A percentile compares a stretch with the other conserved stretches of the same genome.
phyloP scores from a whole-genome alignment of 257 asterid genomes.

The Nicotiana tabacum region DNA sequence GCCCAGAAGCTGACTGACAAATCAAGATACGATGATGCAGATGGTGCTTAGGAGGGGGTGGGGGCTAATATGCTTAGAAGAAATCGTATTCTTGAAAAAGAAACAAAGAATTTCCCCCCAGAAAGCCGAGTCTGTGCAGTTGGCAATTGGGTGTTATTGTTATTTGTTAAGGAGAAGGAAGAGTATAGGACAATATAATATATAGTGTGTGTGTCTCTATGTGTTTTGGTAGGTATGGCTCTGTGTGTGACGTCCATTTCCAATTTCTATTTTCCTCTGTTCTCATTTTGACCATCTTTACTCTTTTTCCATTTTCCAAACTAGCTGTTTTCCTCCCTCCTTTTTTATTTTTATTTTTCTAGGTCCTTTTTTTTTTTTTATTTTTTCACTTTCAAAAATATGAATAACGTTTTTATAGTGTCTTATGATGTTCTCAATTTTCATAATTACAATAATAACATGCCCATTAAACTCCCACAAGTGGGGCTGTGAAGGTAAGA shows the following conservation, averaged over 20 bases:
- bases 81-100: slow-evolving; percentile 13
- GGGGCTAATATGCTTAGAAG: not conserved
- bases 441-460: too few species aligned
- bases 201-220: not conserved
- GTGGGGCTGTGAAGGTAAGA: too few species aligned
- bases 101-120: not conserved
- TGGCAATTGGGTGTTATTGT: slow-evolving; percentile 9
- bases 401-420: too few species aligned
- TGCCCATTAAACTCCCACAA: too few species aligned
- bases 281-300: not conserved
- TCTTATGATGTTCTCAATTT: too few species aligned
- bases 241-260: not conserved
- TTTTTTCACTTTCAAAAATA: too few species aligned
- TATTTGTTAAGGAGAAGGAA: not conserved
- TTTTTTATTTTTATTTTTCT: not conserved
- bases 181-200: not conserved
- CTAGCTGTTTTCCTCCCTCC: not conserved
- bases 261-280: not conserved
- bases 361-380: too few species aligned
- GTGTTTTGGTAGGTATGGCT: not conserved
- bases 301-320: not conserved
- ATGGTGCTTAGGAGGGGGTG: not conserved
- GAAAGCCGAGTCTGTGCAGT: not conserved
- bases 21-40: not conserved
- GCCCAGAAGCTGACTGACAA: not conserved